These are phyloP conservation scores for Phytophthora litchii DNA, from an alignment of 352 stramenopile species.

Conservation along the genomic window DNA sequence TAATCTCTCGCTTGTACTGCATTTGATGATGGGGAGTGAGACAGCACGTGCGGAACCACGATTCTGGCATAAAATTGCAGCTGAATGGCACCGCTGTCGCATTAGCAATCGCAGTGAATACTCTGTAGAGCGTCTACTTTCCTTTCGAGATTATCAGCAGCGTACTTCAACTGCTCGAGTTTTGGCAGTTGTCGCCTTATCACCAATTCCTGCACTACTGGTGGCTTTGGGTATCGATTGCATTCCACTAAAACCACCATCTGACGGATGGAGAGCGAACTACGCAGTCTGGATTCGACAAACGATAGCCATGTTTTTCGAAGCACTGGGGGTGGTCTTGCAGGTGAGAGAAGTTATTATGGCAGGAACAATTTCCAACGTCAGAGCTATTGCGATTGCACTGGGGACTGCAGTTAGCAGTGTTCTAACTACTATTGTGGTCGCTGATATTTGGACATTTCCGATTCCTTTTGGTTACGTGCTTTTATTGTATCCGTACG, in stretches of 20 bases:
- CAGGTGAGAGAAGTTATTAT: conserved; percentile 16
- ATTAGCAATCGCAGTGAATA: conserved; percentile 23
- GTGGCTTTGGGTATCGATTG: conserved; percentile 17
- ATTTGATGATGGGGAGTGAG: background rate
- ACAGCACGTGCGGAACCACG: background rate
- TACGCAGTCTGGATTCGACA: conserved; percentile 21
- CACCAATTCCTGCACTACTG: conserved; percentile 19
- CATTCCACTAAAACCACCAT: conserved; percentile 24
- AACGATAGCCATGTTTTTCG: conserved; percentile 10
- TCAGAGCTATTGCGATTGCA: conserved; percentile 5
- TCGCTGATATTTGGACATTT: conserved; percentile 19
- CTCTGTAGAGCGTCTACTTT: conserved; percentile 7
- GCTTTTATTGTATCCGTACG: conserved; percentile 2
- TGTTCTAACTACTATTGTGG: conserved; percentile 4
- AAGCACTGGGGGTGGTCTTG: conserved; percentile 10
- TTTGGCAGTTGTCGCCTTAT: background rate
- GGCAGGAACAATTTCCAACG: conserved; percentile 1
- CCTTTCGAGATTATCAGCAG: conserved; percentile 17
- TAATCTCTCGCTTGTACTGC: background rate
- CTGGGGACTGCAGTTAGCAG: conserved; percentile 9
- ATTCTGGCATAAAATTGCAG: background rate
- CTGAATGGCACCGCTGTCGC: conserved; percentile 6
- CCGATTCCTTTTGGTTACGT: conserved; percentile 27
- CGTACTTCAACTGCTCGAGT: background rate
- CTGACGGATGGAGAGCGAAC: conserved; percentile 21